Conservation (phyloP, 331 rosid genomes). For the Acacia concinna region DNA sequence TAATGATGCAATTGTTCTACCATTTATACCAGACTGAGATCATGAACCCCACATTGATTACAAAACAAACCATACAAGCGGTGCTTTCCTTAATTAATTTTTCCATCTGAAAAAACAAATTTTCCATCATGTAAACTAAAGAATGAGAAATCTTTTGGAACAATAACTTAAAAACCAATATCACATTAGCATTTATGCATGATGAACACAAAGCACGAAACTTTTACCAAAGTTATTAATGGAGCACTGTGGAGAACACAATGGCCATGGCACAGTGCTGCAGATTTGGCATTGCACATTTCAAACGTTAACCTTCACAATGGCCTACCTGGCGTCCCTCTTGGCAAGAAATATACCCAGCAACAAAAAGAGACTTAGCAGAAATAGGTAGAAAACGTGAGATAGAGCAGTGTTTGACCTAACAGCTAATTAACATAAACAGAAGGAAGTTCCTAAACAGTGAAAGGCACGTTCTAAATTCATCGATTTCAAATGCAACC, state of each 20-base stretch:
- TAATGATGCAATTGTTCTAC: neutral
- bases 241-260: neutral
- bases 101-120: neutral
- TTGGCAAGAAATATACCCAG: neutral
- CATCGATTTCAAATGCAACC: neutral
- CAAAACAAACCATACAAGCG: neutral
- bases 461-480: neutral
- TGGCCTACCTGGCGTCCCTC: neutral
- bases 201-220: neutral
- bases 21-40: neutral
- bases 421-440: neutral
- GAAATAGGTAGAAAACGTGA: neutral
- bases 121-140: neutral
- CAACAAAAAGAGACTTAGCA: neutral
- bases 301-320: neutral
- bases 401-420: neutral
- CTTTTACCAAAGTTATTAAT: neutral
- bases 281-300: neutral
- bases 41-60: neutral
- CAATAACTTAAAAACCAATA: neutral
- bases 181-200: neutral
- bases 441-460: neutral
- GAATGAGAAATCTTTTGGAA: neutral
- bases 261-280: neutral
- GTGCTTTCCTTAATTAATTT: constrained; percentile 8